These are phyloP conservation scores for Corylus americana DNA, from an alignment of 306 rosid species.

Conservation along the genomic window DNA sequence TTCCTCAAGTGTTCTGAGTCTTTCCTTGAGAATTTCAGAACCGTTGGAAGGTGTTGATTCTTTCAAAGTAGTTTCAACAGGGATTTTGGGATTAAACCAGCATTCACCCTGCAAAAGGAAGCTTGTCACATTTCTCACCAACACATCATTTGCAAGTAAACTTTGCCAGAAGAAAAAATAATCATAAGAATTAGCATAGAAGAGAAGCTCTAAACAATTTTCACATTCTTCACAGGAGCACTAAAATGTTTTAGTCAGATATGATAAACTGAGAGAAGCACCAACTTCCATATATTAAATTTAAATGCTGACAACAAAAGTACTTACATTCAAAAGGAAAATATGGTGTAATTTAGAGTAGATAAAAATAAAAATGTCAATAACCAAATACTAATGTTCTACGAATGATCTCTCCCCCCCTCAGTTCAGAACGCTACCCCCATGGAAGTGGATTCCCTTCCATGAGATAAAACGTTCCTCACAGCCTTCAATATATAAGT, in stretches of 20 bases:
- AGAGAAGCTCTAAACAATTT: neutral
- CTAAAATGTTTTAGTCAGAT: neutral
- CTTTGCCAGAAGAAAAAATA: neutral
- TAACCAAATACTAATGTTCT: too few relatives aligned
- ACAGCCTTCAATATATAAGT: too few relatives aligned
- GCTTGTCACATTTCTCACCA: neutral
- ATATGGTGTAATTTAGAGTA: neutral
- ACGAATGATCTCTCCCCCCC: too few relatives aligned
- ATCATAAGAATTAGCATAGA: neutral
- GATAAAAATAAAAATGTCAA: neutral
- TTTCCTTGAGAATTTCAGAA: conserved; percentile 20
- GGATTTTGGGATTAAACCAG: conserved; percentile 28
- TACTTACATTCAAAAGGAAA: neutral
- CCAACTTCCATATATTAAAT: neutral
- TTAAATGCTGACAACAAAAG: neutral
- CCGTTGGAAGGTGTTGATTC: conserved; percentile 16
- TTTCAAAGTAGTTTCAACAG: conserved; percentile 7
- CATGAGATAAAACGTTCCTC: too few relatives aligned
- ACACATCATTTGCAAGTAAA: neutral
- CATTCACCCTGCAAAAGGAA: conserved; percentile 21
- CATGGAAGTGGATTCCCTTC: too few relatives aligned
- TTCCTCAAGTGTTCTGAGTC: conserved; percentile 15
- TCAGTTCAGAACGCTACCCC: too few relatives aligned
- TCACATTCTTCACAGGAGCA: conserved; percentile 1
- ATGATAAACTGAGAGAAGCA: neutral